Conservation (phyloP, 1,284 basidiomycete genomes). For the Earliella scabrosa region DNA sequence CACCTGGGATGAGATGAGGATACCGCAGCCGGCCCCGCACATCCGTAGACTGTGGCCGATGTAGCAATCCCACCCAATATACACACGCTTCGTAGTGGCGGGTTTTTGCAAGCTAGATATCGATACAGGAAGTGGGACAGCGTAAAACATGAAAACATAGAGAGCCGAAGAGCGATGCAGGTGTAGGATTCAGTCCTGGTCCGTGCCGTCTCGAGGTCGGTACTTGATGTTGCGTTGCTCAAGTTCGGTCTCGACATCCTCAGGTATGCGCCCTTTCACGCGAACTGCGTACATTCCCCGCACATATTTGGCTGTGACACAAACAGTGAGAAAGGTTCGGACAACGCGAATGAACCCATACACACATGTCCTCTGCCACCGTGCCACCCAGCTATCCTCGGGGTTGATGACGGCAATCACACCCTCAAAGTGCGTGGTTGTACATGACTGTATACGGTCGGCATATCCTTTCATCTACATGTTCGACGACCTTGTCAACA, state of each 20-base stretch:
- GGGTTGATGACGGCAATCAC: slow-evolving; percentile 90
- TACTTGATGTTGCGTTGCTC: slow-evolving; percentile 80
- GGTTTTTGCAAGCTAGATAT: no score
- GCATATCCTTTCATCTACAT: slow-evolving; percentile 86
- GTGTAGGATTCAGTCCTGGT: slow-evolving; percentile 70
- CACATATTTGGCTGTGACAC: slow-evolving; percentile 74
- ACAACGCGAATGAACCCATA: slow-evolving; percentile 19
- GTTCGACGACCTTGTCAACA: no score
- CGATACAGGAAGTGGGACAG: no score
- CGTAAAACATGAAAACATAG: no score
- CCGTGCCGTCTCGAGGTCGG: slow-evolving; percentile 76
- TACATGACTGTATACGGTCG: slow-evolving; percentile 87
- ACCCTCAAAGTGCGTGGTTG: slow-evolving; percentile 95
- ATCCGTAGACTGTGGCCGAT: no score
- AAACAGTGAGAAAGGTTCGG: background rate
- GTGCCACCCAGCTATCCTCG: slow-evolving; percentile 92
- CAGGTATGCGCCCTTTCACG: slow-evolving; percentile 85
- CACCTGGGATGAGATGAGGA: no score
- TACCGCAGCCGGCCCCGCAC: no score
- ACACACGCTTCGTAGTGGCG: no score
- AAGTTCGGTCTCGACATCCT: slow-evolving; percentile 83
- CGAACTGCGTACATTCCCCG: slow-evolving; percentile 89
- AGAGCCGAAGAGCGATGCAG: no score
- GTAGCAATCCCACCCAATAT: no score
- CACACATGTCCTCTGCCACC: slow-evolving; percentile 90